Percentiles rank a stretch among this genome's conserved stretches.
phyloP scores from a whole-genome alignment of 176 grass and related monocot species.

The Bothriochloa decipiens region DNA sequence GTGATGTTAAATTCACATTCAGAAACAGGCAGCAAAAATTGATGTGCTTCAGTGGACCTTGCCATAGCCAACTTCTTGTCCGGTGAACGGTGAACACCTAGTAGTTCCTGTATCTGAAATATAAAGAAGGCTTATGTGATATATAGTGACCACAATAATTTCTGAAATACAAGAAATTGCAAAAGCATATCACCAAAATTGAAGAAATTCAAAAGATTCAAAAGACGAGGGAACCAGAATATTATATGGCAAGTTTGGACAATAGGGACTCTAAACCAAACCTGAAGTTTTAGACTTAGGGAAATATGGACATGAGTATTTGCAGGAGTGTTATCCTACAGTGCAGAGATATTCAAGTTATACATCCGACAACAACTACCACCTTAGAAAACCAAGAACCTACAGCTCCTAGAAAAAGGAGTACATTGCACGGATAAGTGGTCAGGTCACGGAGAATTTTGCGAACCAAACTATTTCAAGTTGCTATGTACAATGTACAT shows the following conservation, averaged over 20 bases:
- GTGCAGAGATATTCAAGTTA: background rate
- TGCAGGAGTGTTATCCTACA: background rate
- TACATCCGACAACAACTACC: background rate
- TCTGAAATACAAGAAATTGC: slow-evolving; percentile 7
- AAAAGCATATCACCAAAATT: background rate
- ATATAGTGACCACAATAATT: background rate
- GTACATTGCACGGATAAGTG: background rate
- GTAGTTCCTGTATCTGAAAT: slow-evolving; percentile 82
- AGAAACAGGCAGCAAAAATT: slow-evolving; percentile 81
- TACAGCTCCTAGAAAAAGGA: background rate
- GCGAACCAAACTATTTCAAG: background rate
- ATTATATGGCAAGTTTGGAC: background rate
- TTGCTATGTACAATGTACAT: background rate
- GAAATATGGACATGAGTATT: background rate
- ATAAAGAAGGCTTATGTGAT: slow-evolving; percentile 35
- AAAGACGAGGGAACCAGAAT: background rate
- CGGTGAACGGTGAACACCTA: slow-evolving; percentile 55
- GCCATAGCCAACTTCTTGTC: slow-evolving; percentile 61
- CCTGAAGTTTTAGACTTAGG: background rate
- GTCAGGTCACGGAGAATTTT: background rate
- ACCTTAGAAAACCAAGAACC: background rate
- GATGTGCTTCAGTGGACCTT: slow-evolving; percentile 50
- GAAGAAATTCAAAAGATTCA: too few species aligned
- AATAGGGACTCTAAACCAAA: background rate
- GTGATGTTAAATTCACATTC: slow-evolving; percentile 98